These are phyloP conservation scores for Eruca vesicaria DNA, from an alignment of 441 rosid genomes.

Conservation along the genomic window DNA sequence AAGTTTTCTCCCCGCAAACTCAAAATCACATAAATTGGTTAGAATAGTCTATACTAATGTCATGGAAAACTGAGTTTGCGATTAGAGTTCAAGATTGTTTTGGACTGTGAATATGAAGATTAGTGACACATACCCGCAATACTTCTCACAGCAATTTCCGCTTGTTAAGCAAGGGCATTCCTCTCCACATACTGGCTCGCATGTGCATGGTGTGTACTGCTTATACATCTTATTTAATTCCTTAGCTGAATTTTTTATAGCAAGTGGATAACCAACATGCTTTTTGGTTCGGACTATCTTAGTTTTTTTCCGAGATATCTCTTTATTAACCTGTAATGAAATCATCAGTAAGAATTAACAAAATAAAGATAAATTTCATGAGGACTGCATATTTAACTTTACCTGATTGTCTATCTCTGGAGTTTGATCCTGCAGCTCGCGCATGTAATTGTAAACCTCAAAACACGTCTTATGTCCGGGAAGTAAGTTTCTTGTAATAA, in stretches of 20 bases:
- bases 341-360: slow-evolving; percentile 3
- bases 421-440: slow-evolving; percentile 47
- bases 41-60: neutral
- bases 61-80: neutral
- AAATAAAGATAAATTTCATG: neutral
- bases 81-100: neutral
- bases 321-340: slow-evolving; percentile 52
- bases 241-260: slow-evolving; percentile 66
- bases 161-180: slow-evolving; percentile 68
- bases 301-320: slow-evolving; percentile 45
- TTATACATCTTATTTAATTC: slow-evolving; percentile 58
- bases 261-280: slow-evolving; percentile 72
- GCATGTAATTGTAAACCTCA: slow-evolving; percentile 77
- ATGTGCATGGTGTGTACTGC: slow-evolving; percentile 89
- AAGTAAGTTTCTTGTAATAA: slow-evolving; percentile 70
- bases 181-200: slow-evolving; percentile 79
- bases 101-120: neutral
- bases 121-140: slow-evolving; percentile 82
- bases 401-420: slow-evolving; percentile 50
- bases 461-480: slow-evolving; percentile 72
- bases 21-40: neutral
- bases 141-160: slow-evolving; percentile 91
- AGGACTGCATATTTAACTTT: slow-evolving; percentile 9
- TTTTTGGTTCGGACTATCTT: slow-evolving; percentile 60
- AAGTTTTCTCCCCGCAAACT: neutral